These are phyloP conservation scores for Colletotrichum theobromicola DNA, from an alignment of 2,329 filamentous ascomycete species.

Conservation along the genomic window DNA sequence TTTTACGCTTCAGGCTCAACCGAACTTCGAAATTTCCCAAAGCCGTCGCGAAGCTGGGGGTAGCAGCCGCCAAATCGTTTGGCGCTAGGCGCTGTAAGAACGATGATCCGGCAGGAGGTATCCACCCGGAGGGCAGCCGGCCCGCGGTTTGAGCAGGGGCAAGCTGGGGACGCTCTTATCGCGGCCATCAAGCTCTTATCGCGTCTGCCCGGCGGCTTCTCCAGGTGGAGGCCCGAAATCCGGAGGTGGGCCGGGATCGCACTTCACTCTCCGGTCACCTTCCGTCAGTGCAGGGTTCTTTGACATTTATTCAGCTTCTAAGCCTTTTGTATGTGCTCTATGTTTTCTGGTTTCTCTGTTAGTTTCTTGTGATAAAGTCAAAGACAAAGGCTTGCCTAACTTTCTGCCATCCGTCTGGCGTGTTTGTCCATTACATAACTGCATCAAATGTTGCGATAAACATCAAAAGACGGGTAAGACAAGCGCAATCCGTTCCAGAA, in stretches of 20 bases:
- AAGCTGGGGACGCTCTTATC: constrained; percentile 2
- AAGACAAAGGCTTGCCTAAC: background rate
- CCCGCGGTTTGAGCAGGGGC: background rate
- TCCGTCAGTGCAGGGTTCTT: background rate
- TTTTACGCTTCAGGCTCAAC: constrained; percentile 11
- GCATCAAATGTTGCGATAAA: background rate
- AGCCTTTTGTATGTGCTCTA: background rate
- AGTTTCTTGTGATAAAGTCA: background rate
- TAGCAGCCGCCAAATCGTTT: constrained; percentile 44
- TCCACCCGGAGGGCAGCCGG: constrained; percentile 5
- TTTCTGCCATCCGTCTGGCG: background rate
- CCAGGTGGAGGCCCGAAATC: background rate
- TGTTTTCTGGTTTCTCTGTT: background rate
- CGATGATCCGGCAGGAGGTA: constrained; percentile 32
- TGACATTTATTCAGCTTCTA: background rate
- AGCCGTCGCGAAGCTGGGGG: constrained; percentile 41
- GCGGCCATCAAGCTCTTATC: background rate
- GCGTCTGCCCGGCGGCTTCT: background rate
- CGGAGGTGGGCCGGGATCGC: constrained; percentile 14
- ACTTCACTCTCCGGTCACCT: constrained; percentile 9
- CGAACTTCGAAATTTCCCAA: constrained; percentile 43
- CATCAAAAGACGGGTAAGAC: background rate
- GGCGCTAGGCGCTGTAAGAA: constrained; percentile 44
- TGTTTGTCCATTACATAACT: background rate
- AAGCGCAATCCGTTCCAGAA: background rate